phyloP scores from a whole-genome alignment of 441 rosid species.

The Corymbia calophylla region DNA sequence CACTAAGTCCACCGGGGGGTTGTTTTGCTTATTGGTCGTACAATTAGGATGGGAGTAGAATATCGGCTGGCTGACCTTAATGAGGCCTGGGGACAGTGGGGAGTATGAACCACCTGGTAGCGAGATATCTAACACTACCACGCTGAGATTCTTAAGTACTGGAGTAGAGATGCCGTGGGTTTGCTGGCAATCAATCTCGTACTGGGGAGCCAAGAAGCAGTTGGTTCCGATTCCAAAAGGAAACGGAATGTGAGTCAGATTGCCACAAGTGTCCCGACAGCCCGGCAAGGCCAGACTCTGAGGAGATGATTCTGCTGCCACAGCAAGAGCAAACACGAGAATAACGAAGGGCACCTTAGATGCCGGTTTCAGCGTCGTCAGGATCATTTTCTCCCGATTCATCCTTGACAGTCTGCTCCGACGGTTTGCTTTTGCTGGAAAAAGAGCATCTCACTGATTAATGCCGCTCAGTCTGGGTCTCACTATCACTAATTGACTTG shows the following conservation, averaged over 20 bases:
- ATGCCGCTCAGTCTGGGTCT: background rate
- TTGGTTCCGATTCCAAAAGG: background rate
- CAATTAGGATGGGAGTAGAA: background rate
- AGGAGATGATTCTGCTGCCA: background rate
- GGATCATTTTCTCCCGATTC: background rate
- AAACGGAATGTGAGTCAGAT: background rate
- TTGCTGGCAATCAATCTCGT: background rate
- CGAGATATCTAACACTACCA: background rate
- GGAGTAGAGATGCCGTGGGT: background rate
- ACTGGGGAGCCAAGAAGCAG: background rate
- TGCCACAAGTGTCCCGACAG: background rate
- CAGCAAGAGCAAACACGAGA: background rate
- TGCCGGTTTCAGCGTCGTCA: background rate
- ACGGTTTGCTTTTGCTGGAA: background rate
- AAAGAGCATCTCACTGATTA: background rate
- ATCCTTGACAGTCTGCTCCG: background rate
- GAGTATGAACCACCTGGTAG: background rate
- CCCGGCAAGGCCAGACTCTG: background rate
- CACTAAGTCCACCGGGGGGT: background rate
- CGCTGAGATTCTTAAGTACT: background rate
- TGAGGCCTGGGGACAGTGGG: background rate
- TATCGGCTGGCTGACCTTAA: background rate
- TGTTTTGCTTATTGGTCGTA: background rate
- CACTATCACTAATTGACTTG: background rate
- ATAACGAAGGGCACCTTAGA: background rate